Percentiles rank a stretch among this genome's conserved stretches.
These are phyloP conservation scores for Cryptococcus sp. DNA, from an alignment of 1,284 basidiomycete species.

Conservation along the genomic window DNA sequence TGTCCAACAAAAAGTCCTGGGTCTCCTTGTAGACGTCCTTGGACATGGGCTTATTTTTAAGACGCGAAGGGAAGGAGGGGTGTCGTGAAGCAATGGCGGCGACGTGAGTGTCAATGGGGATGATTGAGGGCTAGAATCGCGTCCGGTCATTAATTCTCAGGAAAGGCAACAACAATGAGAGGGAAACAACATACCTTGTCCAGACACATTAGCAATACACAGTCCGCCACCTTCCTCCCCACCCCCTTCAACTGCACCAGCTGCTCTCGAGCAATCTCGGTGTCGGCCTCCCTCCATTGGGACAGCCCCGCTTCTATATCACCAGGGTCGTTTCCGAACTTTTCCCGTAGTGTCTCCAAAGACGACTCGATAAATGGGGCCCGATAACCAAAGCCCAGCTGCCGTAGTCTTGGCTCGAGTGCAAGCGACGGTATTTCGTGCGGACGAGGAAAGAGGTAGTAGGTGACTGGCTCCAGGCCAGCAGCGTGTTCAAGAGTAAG, in stretches of 20 bases:
- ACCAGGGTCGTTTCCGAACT: conserved; percentile 52
- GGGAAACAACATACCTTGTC: conserved; percentile 64
- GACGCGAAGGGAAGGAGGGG: conserved; percentile 61
- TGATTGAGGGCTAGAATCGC: conserved; percentile 63
- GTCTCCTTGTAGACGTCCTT: conserved; percentile 75
- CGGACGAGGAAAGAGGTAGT: conserved; percentile 80
- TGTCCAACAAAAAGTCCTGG: conserved; percentile 59
- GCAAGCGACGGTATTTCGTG: conserved; percentile 59
- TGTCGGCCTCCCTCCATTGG: conserved; percentile 20
- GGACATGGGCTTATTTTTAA: conserved; percentile 60
- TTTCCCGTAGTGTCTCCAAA: conserved; percentile 63
- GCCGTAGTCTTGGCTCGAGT: conserved; percentile 67
- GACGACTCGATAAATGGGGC: conserved; percentile 85
- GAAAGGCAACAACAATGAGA: neutral
- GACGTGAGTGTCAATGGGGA: conserved; percentile 92
- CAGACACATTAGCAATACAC: conserved; percentile 88
- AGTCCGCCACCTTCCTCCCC: conserved; percentile 94
- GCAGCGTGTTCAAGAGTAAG: conserved; percentile 39
- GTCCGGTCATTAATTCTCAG: neutral
- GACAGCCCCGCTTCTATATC: conserved; percentile 28
- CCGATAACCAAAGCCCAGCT: conserved; percentile 92
- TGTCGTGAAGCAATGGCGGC: conserved; percentile 79
- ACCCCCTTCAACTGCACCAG: conserved; percentile 83
- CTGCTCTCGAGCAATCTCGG: conserved; percentile 55
- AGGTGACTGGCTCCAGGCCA: conserved; percentile 45